These are phyloP conservation scores for Penicillium sp. DNA, from an alignment of 2,329 filamentous ascomycete species.

Conservation along the genomic window DNA sequence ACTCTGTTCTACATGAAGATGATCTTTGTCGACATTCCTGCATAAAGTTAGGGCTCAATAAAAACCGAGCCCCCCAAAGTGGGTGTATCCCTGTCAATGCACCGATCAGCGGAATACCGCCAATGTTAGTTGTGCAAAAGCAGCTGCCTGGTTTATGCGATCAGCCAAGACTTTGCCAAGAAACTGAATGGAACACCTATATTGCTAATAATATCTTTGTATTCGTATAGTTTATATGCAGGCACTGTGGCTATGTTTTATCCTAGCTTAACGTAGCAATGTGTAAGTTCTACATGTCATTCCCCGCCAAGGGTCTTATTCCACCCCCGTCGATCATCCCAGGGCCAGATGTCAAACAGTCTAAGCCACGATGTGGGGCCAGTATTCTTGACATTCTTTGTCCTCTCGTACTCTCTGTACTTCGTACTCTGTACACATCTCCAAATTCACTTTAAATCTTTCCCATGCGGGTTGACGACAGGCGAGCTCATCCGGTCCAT, in stretches of 20 bases:
- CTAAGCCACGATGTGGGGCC: slow-evolving; percentile 18
- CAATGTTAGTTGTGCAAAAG: slow-evolving; percentile 18
- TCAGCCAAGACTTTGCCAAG: slow-evolving; percentile 17
- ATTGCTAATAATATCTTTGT: slow-evolving; percentile 1
- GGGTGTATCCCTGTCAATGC: slow-evolving; percentile 4
- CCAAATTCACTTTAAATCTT: no score
- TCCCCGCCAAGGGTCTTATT: slow-evolving; percentile 4
- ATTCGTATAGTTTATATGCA: not conserved
- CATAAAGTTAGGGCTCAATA: not conserved
- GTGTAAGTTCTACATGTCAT: not conserved
- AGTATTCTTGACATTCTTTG: no score
- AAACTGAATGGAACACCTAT: no score
- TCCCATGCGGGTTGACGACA: not conserved
- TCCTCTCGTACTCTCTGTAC: no score
- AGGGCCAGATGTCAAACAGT: no score
- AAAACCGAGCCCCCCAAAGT: slow-evolving; percentile 13
- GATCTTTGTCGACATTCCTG: not conserved
- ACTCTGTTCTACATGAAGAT: not conserved
- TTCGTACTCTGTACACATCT: no score
- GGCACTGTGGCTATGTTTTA: not conserved
- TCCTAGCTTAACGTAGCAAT: not conserved
- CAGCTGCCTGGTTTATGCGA: slow-evolving; percentile 15
- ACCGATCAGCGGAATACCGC: slow-evolving; percentile 5
- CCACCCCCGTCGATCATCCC: no score
- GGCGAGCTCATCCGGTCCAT: not conserved